phyloP scores from a whole-genome alignment of 2,329 filamentous ascomycete species.

The Aschersonia sp. region DNA sequence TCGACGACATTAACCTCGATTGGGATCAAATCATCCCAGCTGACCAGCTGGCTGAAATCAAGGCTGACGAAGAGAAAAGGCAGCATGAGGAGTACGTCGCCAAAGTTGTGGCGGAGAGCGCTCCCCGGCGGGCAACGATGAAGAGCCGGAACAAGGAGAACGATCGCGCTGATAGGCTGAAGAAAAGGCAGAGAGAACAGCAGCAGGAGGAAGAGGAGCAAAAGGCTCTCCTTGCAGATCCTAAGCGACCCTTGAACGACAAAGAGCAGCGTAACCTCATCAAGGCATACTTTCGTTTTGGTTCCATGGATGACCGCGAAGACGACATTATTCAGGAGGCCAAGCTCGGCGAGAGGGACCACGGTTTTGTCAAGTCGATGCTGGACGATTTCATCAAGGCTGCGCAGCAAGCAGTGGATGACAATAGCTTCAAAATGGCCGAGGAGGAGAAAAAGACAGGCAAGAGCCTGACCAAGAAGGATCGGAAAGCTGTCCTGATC shows the following conservation, averaged over 20 bases:
- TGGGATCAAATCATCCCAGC: constrained; percentile 99
- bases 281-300: constrained; percentile 79
- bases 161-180: constrained; percentile 50
- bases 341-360: constrained; percentile 68
- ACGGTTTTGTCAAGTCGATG: constrained; percentile 60
- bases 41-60: constrained; percentile 78
- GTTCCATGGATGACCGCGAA: constrained; percentile 73
- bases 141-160: constrained; percentile 42
- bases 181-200: constrained; percentile 51
- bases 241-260: constrained; percentile 76
- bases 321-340: constrained; percentile 83
- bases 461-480: constrained; percentile 84
- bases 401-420: constrained; percentile 44
- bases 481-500: constrained; percentile 92
- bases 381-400: constrained; percentile 57
- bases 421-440: constrained; percentile 56
- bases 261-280: constrained; percentile 91
- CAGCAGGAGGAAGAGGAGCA: constrained; percentile 59
- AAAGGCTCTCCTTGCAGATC: constrained; percentile 61
- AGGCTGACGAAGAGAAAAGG: constrained; percentile 74
- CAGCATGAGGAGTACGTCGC: constrained; percentile 72
- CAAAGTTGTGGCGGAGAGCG: constrained; percentile 70
- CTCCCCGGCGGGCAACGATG: constrained; percentile 58
- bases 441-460: constrained; percentile 71
- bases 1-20: constrained; percentile 63